Evolutionary conservation across 1,284 basidiomycete genomes (phyloP).

Genomic region (Tylopilus sp.): DNA sequence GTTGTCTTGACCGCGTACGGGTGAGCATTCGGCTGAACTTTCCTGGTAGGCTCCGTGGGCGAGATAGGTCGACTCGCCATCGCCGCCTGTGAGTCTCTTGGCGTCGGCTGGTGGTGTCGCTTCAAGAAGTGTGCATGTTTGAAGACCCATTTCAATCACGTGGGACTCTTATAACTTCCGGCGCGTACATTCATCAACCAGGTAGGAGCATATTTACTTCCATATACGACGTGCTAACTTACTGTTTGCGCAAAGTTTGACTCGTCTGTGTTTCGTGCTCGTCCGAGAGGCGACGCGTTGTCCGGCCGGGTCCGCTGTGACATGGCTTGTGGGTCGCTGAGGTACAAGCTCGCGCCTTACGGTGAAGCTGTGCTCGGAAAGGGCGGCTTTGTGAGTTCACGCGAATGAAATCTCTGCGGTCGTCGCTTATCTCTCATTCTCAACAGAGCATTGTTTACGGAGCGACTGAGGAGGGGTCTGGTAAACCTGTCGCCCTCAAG

Average conservation of each 20-base stretch:
- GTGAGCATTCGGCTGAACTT: slow-evolving; percentile 44
- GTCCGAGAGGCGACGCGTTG: too few relatives aligned
- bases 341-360: not conserved
- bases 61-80: slow-evolving; percentile 32
- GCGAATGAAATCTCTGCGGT: not conserved
- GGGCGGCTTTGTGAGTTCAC: slow-evolving; percentile 2
- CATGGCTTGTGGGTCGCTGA: not conserved
- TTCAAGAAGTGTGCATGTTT: too few relatives aligned
- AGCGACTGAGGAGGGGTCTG: slow-evolving; percentile 2
- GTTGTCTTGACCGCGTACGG: slow-evolving; percentile 53
- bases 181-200: too few relatives aligned
- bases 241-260: too few relatives aligned
- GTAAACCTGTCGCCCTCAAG: slow-evolving; percentile 6
- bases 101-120: not conserved
- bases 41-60: slow-evolving; percentile 30
- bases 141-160: too few relatives aligned
- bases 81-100: not conserved
- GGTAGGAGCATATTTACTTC: too few relatives aligned
- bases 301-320: not conserved
- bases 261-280: too few relatives aligned
- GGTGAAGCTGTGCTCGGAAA: not conserved
- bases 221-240: too few relatives aligned
- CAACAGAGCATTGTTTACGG: not conserved
- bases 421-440: not conserved
- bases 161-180: too few relatives aligned